A percentile compares a stretch with the other conserved stretches of the same genome.
Conservation (phyloP, 2,329 filamentous ascomycete genomes). For the Neurospora sp. region DNA sequence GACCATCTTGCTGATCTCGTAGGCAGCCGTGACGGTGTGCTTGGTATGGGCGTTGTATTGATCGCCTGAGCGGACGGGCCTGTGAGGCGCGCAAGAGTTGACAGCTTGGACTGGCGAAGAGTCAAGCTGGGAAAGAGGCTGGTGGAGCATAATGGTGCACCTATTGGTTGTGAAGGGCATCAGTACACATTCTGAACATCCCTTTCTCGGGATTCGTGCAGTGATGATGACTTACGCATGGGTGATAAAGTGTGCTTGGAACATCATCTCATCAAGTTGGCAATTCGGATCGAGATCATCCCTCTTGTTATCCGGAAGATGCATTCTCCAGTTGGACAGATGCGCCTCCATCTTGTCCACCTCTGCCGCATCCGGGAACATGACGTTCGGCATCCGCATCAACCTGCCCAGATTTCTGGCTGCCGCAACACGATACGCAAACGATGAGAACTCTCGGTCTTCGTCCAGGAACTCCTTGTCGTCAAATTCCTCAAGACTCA, state of each 20-base stretch:
- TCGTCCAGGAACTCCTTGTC: slow-evolving; percentile 63
- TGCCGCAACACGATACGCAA: slow-evolving; percentile 74
- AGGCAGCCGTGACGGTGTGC: slow-evolving; percentile 71
- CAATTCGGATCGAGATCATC: slow-evolving; percentile 60
- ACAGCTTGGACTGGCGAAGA: slow-evolving; percentile 46
- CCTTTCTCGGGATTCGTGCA: slow-evolving; percentile 13
- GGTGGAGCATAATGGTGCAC: slow-evolving; percentile 65
- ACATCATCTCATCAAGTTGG: slow-evolving; percentile 78
- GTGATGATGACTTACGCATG: slow-evolving; percentile 34
- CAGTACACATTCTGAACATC: slow-evolving; percentile 19
- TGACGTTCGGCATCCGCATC: slow-evolving; percentile 45
- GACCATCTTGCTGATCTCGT: slow-evolving; percentile 64
- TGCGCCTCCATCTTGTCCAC: slow-evolving; percentile 41
- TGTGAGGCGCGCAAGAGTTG: slow-evolving; percentile 57
- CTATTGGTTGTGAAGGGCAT: slow-evolving; percentile 20
- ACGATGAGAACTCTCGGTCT: slow-evolving; percentile 67
- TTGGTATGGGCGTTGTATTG: slow-evolving; percentile 59
- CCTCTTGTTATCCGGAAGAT: slow-evolving; percentile 63
- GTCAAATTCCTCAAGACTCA: slow-evolving; percentile 66
- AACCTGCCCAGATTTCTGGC: slow-evolving; percentile 69
- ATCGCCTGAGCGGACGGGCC: slow-evolving; percentile 36
- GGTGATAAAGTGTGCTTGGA: slow-evolving; percentile 78
- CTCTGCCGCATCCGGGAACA: slow-evolving; percentile 43
- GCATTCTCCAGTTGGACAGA: slow-evolving; percentile 65
- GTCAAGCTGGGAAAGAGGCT: slow-evolving; percentile 68